Evolutionary conservation across 2,329 filamentous ascomycete genomes (phyloP).

Genomic region (Claviceps sp.): DNA sequence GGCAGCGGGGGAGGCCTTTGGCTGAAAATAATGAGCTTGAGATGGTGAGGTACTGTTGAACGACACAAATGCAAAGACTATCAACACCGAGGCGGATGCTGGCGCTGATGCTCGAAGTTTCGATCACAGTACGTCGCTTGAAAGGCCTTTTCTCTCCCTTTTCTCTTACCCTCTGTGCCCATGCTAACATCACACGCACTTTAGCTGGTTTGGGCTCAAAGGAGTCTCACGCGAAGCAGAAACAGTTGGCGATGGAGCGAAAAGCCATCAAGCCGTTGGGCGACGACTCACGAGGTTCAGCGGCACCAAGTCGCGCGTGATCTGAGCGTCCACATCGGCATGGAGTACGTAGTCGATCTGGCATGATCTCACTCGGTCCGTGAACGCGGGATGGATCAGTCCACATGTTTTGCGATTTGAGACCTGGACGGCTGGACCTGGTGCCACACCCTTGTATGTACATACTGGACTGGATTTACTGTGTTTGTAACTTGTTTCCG

Average conservation of each 20-base stretch:
- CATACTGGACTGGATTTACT: not conserved
- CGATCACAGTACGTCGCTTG: slow-evolving; percentile 25
- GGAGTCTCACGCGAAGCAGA: slow-evolving; percentile 90
- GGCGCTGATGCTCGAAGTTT: slow-evolving; percentile 24
- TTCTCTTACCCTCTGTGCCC: not conserved
- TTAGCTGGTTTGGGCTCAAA: slow-evolving; percentile 41
- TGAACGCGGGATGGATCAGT: not conserved
- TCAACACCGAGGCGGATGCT: slow-evolving; percentile 17
- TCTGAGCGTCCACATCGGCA: not conserved
- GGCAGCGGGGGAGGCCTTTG: not conserved
- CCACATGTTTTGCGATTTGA: not conserved
- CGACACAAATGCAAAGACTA: not conserved
- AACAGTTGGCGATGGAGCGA: slow-evolving; percentile 72
- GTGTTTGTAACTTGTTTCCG: not conserved
- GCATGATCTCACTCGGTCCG: too few relatives aligned
- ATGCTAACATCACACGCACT: not conserved
- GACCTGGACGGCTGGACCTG: not conserved
- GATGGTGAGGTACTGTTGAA: not conserved
- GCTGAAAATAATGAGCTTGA: not conserved
- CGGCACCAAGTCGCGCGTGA: slow-evolving; percentile 34
- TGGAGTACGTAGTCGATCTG: too few relatives aligned
- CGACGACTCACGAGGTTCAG: slow-evolving; percentile 53
- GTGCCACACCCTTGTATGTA: not conserved
- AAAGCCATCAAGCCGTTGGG: slow-evolving; percentile 88
- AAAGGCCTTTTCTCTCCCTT: not conserved